Percentiles rank a stretch among this genome's conserved stretches.
Evolutionary conservation across 2,329 filamentous ascomycete genomes (phyloP).

Genomic region (Mollisia scopiformis): DNA sequence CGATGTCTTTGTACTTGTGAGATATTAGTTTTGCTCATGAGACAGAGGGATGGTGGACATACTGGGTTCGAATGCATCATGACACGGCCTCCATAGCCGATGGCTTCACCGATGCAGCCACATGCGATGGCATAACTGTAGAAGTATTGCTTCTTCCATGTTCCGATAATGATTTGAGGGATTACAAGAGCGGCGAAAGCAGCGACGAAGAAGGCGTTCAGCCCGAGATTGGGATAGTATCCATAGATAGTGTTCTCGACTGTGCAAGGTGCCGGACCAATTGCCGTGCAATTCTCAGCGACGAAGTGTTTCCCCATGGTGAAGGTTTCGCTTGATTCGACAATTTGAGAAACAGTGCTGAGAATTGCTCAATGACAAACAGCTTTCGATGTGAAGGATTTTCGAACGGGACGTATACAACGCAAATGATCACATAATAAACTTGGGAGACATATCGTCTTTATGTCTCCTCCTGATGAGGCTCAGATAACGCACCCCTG

Average conservation of each 20-base stretch:
- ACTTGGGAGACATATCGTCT: neutral
- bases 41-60: neutral
- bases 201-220: slow-evolving; percentile 56
- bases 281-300: slow-evolving; percentile 13
- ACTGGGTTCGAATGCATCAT: slow-evolving; percentile 51
- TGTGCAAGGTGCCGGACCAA: slow-evolving; percentile 33
- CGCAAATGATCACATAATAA: neutral
- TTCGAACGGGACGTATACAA: too few relatives aligned
- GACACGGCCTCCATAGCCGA: slow-evolving; percentile 59
- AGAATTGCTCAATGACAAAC: too few relatives aligned
- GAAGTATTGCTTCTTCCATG: slow-evolving; percentile 55
- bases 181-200: slow-evolving; percentile 49
- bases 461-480: neutral
- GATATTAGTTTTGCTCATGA: neutral
- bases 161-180: slow-evolving; percentile 45
- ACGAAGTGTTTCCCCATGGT: slow-evolving; percentile 20
- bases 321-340: neutral
- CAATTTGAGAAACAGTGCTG: neutral
- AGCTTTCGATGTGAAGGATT: too few relatives aligned
- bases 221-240: slow-evolving; percentile 57
- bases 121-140: slow-evolving; percentile 47
- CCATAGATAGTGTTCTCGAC: slow-evolving; percentile 41
- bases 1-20: slow-evolving; percentile 43
- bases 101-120: slow-evolving; percentile 55
- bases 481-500: neutral